Evolutionary conservation across 2,329 filamentous ascomycete genomes (phyloP).

Genomic region (Neurospora crassa): DNA sequence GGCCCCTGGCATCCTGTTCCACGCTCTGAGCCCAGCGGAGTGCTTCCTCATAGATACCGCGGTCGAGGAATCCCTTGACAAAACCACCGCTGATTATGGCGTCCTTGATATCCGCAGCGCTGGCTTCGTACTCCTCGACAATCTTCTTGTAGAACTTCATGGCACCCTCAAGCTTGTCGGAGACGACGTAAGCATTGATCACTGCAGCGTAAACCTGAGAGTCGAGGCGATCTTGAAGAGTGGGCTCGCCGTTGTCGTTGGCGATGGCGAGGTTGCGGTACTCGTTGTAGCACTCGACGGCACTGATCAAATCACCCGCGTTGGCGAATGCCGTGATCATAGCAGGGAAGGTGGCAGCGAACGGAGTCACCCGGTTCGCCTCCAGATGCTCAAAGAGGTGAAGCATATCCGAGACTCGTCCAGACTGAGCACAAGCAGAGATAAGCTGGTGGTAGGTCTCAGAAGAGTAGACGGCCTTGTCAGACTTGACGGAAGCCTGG

Average conservation of each 20-base stretch:
- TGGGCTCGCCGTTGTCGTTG: slow-evolving; percentile 63
- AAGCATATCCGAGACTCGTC: slow-evolving; percentile 80
- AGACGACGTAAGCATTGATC: slow-evolving; percentile 78
- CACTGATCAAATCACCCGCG: slow-evolving; percentile 72
- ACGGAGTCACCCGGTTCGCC: slow-evolving; percentile 59
- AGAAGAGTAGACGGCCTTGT: slow-evolving; percentile 60
- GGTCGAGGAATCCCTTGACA: slow-evolving; percentile 65
- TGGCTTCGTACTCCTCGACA: slow-evolving; percentile 48
- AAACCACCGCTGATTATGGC: slow-evolving; percentile 65
- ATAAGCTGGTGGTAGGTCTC: slow-evolving; percentile 82
- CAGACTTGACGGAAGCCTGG: slow-evolving; percentile 57
- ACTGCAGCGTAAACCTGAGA: slow-evolving; percentile 83
- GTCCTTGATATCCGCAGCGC: slow-evolving; percentile 56
- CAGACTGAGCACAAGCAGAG: slow-evolving; percentile 73
- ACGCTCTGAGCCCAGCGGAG: slow-evolving; percentile 62
- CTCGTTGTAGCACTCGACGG: slow-evolving; percentile 91
- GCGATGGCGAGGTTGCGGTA: slow-evolving; percentile 84
- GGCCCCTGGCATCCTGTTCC: slow-evolving; percentile 45
- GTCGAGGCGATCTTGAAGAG: slow-evolving; percentile 64
- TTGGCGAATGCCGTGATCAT: slow-evolving; percentile 94
- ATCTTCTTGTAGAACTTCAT: slow-evolving; percentile 81
- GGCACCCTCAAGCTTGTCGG: slow-evolving; percentile 70
- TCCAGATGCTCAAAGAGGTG: slow-evolving; percentile 91
- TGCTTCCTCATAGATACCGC: slow-evolving; percentile 62
- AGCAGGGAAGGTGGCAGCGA: slow-evolving; percentile 73